Conservation (phyloP, 306 rosid genomes). For the Trichosanthes cucumerina region DNA sequence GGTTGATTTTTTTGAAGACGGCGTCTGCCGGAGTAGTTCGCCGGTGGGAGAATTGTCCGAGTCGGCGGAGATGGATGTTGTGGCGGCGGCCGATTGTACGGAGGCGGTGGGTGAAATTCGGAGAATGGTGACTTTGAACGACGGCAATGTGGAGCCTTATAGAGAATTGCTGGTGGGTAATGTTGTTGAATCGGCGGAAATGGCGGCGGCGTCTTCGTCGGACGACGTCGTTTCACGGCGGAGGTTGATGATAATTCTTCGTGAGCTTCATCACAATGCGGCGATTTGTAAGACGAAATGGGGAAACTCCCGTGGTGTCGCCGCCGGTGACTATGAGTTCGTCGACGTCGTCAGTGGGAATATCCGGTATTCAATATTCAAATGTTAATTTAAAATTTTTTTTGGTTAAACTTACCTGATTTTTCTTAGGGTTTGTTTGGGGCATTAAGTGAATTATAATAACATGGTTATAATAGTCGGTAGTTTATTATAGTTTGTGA, state of each 20-base stretch:
- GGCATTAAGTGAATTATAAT: too few species aligned
- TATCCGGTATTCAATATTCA: background rate
- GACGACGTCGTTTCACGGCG: conserved; percentile 18
- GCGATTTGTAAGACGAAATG: conserved; percentile 73
- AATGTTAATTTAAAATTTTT: background rate
- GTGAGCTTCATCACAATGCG: conserved; percentile 46
- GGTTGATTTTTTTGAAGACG: conserved; percentile 37
- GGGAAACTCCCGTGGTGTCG: conserved; percentile 29
- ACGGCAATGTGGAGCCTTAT: conserved; percentile 24
- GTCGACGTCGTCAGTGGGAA: conserved; percentile 33
- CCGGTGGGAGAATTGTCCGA: conserved; percentile 10
- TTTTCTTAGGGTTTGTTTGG: too few species aligned
- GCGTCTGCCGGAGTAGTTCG: background rate
- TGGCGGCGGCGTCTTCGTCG: conserved; percentile 14
- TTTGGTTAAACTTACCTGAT: too few species aligned
- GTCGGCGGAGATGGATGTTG: conserved; percentile 37
- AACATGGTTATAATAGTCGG: too few species aligned
- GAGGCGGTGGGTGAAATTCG: conserved; percentile 23
- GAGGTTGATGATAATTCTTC: conserved; percentile 42
- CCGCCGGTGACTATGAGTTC: conserved; percentile 58
- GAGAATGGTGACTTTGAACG: background rate
- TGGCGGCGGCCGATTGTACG: background rate
- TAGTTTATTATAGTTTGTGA: too few species aligned
- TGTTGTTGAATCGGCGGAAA: conserved; percentile 35
- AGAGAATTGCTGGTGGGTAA: conserved; percentile 26